A percentile compares a stretch with the other conserved stretches of the same genome.
Evolutionary conservation across 1,284 basidiomycete genomes (phyloP).

Genomic region (Ustilago trichophora): DNA sequence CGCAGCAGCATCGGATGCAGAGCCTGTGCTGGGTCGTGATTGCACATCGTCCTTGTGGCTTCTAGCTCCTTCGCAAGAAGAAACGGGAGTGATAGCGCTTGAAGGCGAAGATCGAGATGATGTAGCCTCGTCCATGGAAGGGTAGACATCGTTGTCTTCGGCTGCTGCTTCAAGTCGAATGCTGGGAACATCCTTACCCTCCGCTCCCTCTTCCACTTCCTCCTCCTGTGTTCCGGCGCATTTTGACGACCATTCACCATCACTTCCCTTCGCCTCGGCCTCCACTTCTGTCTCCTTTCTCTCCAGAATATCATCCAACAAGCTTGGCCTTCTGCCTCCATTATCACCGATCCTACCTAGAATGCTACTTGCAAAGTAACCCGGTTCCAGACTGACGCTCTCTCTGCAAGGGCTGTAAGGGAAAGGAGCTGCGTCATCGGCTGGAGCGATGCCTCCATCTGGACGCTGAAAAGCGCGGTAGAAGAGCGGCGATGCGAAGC

Average conservation of each 20-base stretch:
- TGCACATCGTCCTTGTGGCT: too few relatives aligned
- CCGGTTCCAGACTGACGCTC: not conserved
- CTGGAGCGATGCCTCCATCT: not conserved
- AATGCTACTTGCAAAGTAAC: not conserved
- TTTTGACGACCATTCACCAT: too few relatives aligned
- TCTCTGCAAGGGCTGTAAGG: conserved; percentile 34
- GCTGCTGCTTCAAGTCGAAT: not conserved
- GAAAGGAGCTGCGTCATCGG: conserved; percentile 27
- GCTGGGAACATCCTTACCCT: too few relatives aligned
- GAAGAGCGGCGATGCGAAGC: conserved; percentile 15
- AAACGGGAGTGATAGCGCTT: not conserved
- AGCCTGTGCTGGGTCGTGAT: too few relatives aligned
- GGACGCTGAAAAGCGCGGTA: conserved; percentile 1
- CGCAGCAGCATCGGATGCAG: too few relatives aligned
- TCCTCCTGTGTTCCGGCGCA: too few relatives aligned
- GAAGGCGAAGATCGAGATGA: not conserved
- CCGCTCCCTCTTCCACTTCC: too few relatives aligned
- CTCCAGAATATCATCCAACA: not conserved
- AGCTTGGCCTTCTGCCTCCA: not conserved
- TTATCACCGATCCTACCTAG: not conserved
- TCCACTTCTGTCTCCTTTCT: too few relatives aligned
- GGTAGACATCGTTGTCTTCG: too few relatives aligned
- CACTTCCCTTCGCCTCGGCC: too few relatives aligned
- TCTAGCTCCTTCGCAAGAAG: not conserved
- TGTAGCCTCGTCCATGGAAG: too few relatives aligned